Base-by-base conservation (phyloP, 306 rosid genomes). In the Malus fusca region DNA sequence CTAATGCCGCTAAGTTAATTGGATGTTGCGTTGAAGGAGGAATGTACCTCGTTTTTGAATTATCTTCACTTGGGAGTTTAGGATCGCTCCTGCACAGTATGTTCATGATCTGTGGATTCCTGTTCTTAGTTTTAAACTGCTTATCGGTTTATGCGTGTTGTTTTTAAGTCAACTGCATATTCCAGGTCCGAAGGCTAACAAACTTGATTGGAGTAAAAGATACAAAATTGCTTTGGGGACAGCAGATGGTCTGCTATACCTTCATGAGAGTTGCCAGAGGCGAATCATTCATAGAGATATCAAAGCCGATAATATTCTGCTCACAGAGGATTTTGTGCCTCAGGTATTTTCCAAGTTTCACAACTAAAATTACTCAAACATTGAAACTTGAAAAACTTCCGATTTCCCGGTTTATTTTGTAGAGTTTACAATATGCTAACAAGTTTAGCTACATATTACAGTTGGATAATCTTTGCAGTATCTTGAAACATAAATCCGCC, bases 261-360 rank as follows among this genome's bases (percentile, higher is more conserved):
- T 93, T 63, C 98, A 93, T 78, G 93, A 91, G 71, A 67, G 66
- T 79, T 91, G 97, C 78, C 85, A 79, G 48, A 88, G 87, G 77
- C 81, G 92, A 75, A 89, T 93, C 69, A 87, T 93, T 58, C 98
- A 93, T 76, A 86, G 98, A 77, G 98, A 93, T 71, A 88, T 93
- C 48, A 91, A 91, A 82, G 79, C 90, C 52, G 96, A 89, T 19
- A 93, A 93, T 62, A 82, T 93, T 89, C 83, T 93, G 23, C 96
- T 91, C 51, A 84, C 96, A 3, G 82, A 88, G 68, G 87, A 91
- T 76, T 93, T 82, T 75, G 97, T 84, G 73, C 92, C 98, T 12
- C 93, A 88, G 97, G 98, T 93, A 89, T 55, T 77, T 14, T 11
- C 66, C 66, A 12, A 60, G 35, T 12, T 60, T 11, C 6, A 11